Base-by-base conservation (phyloP, 495 filamentous ascomycete genomes). In the Platismatia glauca region DNA sequence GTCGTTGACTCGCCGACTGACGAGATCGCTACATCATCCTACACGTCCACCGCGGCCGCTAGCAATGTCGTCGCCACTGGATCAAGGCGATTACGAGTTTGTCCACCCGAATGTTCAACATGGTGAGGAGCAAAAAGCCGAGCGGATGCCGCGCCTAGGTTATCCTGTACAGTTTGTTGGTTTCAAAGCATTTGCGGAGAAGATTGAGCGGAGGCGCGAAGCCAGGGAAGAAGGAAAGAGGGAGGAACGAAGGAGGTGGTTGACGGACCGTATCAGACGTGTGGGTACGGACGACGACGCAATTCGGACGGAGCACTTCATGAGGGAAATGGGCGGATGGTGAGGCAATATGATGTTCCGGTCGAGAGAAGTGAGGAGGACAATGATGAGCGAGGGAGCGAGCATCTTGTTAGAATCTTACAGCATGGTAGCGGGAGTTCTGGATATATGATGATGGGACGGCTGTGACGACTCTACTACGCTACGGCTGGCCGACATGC, bases 211-310 rank as follows among this genome's bases (percentile, higher is more conserved):
- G 61, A 67, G 82, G 58, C 85, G 83, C 65, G 83, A 87, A 70
- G 73, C 77, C 66, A 78, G 82, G 50, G 79, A 84, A 33, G 78
- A 82, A 61, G 70, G 71, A 33, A 78, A 73, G 64, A 74, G 73
- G 55, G 88, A 89, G 73, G 85, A 82, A 65, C 75, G 85, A 60
- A 81, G 84, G 55, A 79, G 86, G 59, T 79, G 76, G 65, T 76
- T 95, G 59, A 82, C 88, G 68, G 78, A 81, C 61, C 88, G 80
- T 66, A 95, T 95, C 69, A 79, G 81, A 13, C 61, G 60, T 18
- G 58, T 69, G 55, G 53, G 39, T 24, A 58, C 29, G 0, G 55
- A 55, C n/a, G 43, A 58, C 5, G 53, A 9, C 4, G 41, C 33
- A 29, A n/a, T 7, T 35, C 53, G 60, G 24, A 43, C 27, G 0